Evolutionary conservation across 2,329 filamentous ascomycete species (phyloP).

Genomic region (Pseudocercospora pini-densiflorae): DNA sequence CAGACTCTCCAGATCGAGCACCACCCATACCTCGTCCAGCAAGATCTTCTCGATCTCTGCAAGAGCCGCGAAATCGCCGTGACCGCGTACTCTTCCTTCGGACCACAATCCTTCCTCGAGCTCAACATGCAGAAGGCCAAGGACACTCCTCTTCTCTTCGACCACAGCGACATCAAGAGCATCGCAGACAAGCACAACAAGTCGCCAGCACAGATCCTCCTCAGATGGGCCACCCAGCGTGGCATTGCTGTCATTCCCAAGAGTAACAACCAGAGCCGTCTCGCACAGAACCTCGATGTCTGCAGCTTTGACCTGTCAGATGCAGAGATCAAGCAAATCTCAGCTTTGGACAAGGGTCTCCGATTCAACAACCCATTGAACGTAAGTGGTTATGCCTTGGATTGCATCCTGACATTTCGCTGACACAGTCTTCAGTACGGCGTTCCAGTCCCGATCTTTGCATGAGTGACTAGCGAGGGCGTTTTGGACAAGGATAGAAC

Average conservation of each 20-base stretch:
- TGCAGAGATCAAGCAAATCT: conserved; percentile 70
- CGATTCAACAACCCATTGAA: conserved; percentile 79
- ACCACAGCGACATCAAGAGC: conserved; percentile 66
- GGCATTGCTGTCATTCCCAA: conserved; percentile 83
- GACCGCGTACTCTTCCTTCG: conserved; percentile 85
- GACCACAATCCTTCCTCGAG: conserved; percentile 78
- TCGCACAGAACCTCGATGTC: conserved; percentile 70
- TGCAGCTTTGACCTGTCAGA: conserved; percentile 68
- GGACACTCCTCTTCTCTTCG: conserved; percentile 70
- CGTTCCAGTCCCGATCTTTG: conserved; percentile 30
- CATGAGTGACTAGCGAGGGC: conserved; percentile 11
- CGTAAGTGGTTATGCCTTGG: conserved; percentile 51
- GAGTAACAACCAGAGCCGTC: conserved; percentile 62
- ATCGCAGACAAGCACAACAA: conserved; percentile 73
- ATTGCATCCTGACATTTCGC: conserved; percentile 59
- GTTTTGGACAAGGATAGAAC: not conserved
- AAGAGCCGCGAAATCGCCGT: conserved; percentile 72
- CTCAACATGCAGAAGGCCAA: conserved; percentile 72
- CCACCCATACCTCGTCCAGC: conserved; percentile 85
- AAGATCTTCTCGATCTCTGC: conserved; percentile 70
- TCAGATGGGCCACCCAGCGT: conserved; percentile 86
- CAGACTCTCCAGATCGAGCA: conserved; percentile 87
- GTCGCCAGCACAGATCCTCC: conserved; percentile 77
- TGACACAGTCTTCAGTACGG: conserved; percentile 15
- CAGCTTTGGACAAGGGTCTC: conserved; percentile 65